phyloP scores from a whole-genome alignment of 306 rosid genomes.

The Medicago arabica region DNA sequence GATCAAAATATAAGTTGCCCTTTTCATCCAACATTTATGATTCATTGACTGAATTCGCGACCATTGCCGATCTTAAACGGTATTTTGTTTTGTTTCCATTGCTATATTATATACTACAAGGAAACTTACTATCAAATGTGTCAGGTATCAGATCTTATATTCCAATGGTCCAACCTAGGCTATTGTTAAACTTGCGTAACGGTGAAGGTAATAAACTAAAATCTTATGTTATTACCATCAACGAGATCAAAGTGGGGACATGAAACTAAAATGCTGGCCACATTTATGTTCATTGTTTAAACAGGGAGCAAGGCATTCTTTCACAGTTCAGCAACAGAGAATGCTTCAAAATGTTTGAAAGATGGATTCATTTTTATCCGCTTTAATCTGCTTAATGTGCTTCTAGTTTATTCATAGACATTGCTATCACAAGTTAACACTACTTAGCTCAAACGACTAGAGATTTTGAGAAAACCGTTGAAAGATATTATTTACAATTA shows the following conservation, averaged over 20 bases:
- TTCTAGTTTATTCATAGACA: neutral
- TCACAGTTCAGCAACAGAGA: neutral
- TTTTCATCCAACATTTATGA: neutral
- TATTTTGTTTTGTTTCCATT: too few species aligned
- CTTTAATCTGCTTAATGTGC: neutral
- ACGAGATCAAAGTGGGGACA: neutral
- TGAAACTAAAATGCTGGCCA: neutral
- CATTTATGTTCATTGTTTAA: neutral
- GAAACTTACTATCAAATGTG: too few species aligned
- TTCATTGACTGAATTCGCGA: neutral
- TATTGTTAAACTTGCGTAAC: neutral
- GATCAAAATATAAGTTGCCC: neutral
- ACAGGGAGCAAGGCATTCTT: constrained; percentile 28
- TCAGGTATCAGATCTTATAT: neutral
- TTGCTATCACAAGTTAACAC: neutral
- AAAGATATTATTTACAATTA: neutral
- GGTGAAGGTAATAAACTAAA: too few species aligned
- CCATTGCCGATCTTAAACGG: neutral
- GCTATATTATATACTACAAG: too few species aligned
- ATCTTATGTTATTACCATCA: too few species aligned
- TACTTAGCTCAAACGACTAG: neutral
- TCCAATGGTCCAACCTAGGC: neutral
- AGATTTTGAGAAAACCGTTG: neutral
- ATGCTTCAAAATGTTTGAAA: constrained; percentile 25
- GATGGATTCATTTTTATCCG: constrained; percentile 22